Conservation (phyloP, 129 eudicot genomes). For the Dittrichia graveolens region DNA sequence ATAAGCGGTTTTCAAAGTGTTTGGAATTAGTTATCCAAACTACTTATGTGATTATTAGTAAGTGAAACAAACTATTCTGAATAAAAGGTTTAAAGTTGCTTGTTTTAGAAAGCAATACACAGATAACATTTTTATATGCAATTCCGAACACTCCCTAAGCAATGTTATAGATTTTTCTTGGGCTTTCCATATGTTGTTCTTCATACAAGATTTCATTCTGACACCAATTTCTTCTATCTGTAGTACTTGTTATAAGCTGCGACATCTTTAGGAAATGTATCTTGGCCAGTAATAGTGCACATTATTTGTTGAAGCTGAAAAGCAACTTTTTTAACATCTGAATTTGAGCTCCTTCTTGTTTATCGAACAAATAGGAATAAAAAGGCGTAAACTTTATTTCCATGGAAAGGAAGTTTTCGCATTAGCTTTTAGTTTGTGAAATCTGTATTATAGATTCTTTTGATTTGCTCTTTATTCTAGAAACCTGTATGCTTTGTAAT, state of each 20-base stretch:
- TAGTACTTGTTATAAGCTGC: background rate
- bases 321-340: background rate
- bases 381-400: background rate
- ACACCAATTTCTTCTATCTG: background rate
- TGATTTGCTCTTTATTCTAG: background rate
- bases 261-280: background rate
- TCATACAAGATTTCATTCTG: no score
- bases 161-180: background rate
- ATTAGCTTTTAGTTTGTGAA: background rate
- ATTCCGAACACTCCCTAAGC: no score
- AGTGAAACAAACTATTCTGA: no score
- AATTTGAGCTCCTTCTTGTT: background rate
- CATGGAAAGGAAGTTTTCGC: no score
- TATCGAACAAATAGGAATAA: background rate
- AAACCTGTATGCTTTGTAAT: background rate
- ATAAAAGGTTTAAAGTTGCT: background rate
- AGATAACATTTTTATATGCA: no score
- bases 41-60: background rate
- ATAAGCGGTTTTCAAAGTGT: slow-evolving; percentile 1
- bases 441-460: background rate
- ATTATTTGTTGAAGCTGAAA: background rate
- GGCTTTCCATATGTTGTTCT: no score
- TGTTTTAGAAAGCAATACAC: background rate
- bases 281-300: background rate
- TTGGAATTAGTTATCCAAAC: background rate